phyloP scores from a whole-genome alignment of 139 green algal genomes.

The Astrephomene gubernaculifera region DNA sequence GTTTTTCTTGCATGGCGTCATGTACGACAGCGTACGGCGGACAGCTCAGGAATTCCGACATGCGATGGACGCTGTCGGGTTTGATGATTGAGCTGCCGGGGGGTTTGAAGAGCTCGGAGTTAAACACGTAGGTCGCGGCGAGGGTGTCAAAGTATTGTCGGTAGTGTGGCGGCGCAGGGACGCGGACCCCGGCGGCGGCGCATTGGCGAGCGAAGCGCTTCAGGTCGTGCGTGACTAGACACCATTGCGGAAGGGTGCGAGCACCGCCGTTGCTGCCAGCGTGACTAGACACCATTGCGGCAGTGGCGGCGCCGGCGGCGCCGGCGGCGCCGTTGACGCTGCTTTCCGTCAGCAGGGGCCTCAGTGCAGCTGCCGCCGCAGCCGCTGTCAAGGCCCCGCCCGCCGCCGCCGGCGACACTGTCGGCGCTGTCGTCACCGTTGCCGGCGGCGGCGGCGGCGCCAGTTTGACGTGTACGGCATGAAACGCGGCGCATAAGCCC shows the following conservation, averaged over 20 bases:
- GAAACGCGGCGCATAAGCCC: background rate
- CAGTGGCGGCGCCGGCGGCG: background rate
- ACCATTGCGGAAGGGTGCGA: background rate
- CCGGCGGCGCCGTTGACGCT: too few relatives aligned
- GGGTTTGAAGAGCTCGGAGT: background rate
- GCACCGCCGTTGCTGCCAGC: background rate
- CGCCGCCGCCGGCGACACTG: background rate
- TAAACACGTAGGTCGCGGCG: background rate
- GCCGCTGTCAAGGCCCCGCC: background rate
- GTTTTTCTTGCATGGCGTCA: background rate
- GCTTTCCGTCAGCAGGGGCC: slow-evolving; percentile 11
- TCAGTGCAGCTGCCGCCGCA: background rate
- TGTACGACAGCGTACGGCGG: background rate
- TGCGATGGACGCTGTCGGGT: background rate
- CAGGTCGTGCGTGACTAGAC: background rate
- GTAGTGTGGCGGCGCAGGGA: background rate
- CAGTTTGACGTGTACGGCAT: background rate
- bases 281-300: background rate
- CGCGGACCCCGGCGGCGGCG: background rate
- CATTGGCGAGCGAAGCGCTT: background rate
- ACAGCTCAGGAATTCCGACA: background rate
- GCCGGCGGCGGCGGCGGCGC: background rate
- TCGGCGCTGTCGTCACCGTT: too few relatives aligned
- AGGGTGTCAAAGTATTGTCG: slow-evolving; percentile 3
- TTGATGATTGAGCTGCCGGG: background rate